Conservation (phyloP, 2,329 filamentous ascomycete genomes). For the Amesomyces nigricolor region DNA sequence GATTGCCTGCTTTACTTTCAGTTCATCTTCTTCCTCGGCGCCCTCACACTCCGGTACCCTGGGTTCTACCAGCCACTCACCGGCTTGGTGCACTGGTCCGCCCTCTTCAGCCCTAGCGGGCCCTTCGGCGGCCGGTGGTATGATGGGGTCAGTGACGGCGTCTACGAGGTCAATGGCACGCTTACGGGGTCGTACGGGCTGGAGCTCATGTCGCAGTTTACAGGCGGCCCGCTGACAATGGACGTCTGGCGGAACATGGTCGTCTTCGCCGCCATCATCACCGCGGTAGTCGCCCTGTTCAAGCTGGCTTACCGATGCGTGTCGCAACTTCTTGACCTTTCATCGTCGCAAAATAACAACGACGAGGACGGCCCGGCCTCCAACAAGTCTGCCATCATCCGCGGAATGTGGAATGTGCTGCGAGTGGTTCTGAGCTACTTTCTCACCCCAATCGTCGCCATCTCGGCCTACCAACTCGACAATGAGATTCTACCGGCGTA, state of each 20-base stretch:
- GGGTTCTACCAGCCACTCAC: conserved; percentile 6
- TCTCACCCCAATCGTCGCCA: background rate
- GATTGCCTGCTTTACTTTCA: conserved; percentile 3
- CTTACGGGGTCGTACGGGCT: conserved; percentile 1
- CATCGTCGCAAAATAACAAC: background rate
- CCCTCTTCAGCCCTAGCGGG: background rate
- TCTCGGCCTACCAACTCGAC: conserved; percentile 6
- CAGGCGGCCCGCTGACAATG: background rate
- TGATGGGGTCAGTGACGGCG: background rate
- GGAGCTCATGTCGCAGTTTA: conserved; percentile 4
- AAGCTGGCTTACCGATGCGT: background rate
- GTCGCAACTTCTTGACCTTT: background rate
- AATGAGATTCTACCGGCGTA: background rate
- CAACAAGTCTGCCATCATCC: background rate
- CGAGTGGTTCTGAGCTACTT: conserved; percentile 1
- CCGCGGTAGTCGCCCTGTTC: background rate
- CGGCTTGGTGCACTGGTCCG: conserved; percentile 1
- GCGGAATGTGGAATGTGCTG: conserved; percentile 1
- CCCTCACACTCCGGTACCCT: conserved; percentile 3
- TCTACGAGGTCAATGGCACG: conserved; percentile 5
- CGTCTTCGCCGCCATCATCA: background rate
- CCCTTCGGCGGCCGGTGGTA: conserved; percentile 3
- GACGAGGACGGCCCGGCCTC: background rate
- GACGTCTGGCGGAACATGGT: conserved; percentile 6
- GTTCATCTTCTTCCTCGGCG: conserved; percentile 2